A percentile compares a stretch with the other conserved stretches of the same genome.
phyloP scores from a whole-genome alignment of 768 basidiomycete genomes.

The Suillus lakei region DNA sequence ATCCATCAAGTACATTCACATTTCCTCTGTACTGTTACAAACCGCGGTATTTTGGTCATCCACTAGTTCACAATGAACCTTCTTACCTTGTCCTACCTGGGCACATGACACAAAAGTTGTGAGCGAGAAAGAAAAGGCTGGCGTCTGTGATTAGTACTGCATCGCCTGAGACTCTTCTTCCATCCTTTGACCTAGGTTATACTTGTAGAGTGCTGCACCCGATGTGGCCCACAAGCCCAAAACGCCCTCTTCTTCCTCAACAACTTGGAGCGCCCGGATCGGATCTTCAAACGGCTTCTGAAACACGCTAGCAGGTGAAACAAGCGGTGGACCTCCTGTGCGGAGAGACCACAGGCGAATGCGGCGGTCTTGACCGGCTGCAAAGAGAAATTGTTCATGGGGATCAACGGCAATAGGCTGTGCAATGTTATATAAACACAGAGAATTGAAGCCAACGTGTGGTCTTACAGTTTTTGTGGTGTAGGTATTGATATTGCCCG shows the following conservation, averaged over 20 bases:
- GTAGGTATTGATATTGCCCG: constrained; percentile 64
- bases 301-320: constrained; percentile 30
- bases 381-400: constrained; percentile 61
- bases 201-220: constrained; percentile 50
- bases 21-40: neutral
- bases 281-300: constrained; percentile 38
- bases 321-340: constrained; percentile 45
- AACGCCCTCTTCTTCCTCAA: constrained; percentile 41
- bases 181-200: constrained; percentile 50
- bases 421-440: constrained; percentile 11
- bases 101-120: neutral
- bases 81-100: neutral
- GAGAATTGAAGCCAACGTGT: neutral
- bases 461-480: constrained; percentile 54
- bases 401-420: constrained; percentile 71
- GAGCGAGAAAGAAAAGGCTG: neutral
- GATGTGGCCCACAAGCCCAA: constrained; percentile 58
- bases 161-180: neutral
- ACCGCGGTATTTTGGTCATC: neutral
- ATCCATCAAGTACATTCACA: neutral
- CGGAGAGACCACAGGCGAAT: constrained; percentile 74
- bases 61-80: neutral
- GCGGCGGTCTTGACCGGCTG: constrained; percentile 66
- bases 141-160: neutral
- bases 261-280: constrained; percentile 55